These are phyloP conservation scores for Diplosphaera chodatii DNA, from an alignment of 139 green algal species.

Conservation along the genomic window DNA sequence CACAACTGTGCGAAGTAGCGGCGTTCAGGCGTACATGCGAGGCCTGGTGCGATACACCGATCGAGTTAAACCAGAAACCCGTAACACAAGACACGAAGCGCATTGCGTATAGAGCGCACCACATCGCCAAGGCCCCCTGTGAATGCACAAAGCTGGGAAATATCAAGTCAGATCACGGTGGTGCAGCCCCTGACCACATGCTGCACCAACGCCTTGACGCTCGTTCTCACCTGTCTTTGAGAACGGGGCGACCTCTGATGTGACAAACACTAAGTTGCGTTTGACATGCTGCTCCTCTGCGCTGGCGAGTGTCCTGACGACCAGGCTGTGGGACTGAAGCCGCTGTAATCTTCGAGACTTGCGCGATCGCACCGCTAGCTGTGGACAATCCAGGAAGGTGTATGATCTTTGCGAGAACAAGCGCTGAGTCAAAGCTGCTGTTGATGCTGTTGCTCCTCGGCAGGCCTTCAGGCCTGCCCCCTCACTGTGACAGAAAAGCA, in stretches of 20 bases:
- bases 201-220: no score
- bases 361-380: background rate
- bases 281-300: background rate
- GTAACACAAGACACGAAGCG: no score
- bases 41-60: no score
- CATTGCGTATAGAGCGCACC: no score
- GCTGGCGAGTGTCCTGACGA: background rate
- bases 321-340: background rate
- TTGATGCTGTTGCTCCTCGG: background rate
- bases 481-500: background rate
- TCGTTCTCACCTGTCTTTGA: slow-evolving; percentile 61
- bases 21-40: background rate
- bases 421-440: background rate
- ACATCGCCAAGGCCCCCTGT: slow-evolving; percentile 71
- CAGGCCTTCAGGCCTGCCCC: background rate
- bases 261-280: slow-evolving; percentile 45
- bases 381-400: background rate
- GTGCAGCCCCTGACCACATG: no score
- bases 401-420: background rate
- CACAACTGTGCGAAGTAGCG: background rate
- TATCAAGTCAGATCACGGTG: no score
- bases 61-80: no score
- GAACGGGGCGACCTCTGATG: slow-evolving; percentile 75
- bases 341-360: background rate
- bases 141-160: no score